phyloP scores from a whole-genome alignment of 345 rosid genomes.

The Populus simonii region DNA sequence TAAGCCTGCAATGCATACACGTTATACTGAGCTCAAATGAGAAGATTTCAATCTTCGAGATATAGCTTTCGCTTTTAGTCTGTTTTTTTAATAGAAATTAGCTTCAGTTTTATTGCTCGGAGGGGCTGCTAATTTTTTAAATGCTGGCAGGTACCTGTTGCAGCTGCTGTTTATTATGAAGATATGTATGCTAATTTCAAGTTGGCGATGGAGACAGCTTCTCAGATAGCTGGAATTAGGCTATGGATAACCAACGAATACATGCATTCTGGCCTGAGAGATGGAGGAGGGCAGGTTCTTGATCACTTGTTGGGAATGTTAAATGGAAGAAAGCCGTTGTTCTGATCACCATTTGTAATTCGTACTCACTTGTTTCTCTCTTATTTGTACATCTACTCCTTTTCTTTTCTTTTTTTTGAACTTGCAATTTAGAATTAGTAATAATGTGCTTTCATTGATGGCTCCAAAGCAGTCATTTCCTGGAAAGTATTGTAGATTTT shows the following conservation, averaged over 20 bases:
- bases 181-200: constrained; percentile 87
- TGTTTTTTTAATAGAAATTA: not conserved
- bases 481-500: not conserved
- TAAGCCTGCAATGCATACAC: not conserved
- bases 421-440: not conserved
- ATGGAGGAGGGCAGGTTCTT: constrained; percentile 63
- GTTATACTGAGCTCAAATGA: not conserved
- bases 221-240: constrained; percentile 66
- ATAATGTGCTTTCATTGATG: not conserved
- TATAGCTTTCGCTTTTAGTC: not conserved
- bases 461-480: not conserved
- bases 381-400: not conserved
- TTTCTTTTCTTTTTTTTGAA: no score
- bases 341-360: constrained; percentile 28
- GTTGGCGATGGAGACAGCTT: constrained; percentile 73
- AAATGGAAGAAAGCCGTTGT: constrained; percentile 72
- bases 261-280: constrained; percentile 94
- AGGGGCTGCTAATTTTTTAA: not conserved
- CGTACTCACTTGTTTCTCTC: not conserved
- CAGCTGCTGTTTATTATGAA: constrained; percentile 84
- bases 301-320: constrained; percentile 82
- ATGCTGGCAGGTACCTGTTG: constrained; percentile 67
- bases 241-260: constrained; percentile 81
- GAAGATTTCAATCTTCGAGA: not conserved
- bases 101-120: not conserved